Conservation (phyloP, 2,329 filamentous ascomycete species). For the Neopestalotiopsis clavispora region DNA sequence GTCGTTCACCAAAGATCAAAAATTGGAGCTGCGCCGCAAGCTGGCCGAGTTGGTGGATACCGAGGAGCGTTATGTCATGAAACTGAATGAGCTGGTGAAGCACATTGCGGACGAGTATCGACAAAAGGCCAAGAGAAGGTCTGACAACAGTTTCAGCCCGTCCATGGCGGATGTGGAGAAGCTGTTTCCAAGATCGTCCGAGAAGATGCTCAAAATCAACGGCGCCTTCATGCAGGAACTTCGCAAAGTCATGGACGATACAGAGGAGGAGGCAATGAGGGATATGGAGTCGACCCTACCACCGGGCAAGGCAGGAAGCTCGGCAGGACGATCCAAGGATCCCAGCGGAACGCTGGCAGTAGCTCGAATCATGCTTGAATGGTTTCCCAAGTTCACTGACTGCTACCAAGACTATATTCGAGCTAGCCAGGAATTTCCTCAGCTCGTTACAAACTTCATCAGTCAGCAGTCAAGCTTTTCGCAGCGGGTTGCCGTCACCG, state of each 20-base stretch:
- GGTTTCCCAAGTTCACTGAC: conserved; percentile 90
- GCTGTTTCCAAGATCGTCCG: conserved; percentile 81
- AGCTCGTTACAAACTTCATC: conserved; percentile 78
- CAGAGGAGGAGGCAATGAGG: conserved; percentile 77
- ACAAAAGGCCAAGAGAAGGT: conserved; percentile 65
- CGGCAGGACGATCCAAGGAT: conserved; percentile 62
- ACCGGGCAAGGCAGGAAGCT: conserved; percentile 50
- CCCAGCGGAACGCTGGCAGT: conserved; percentile 79
- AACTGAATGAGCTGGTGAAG: conserved; percentile 82
- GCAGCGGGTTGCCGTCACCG: conserved; percentile 78
- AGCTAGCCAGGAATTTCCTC: conserved; percentile 85
- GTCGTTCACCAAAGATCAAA: conserved; percentile 80
- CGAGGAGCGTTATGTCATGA: conserved; percentile 90
- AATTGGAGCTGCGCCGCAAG: conserved; percentile 83
- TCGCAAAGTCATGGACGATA: conserved; percentile 77
- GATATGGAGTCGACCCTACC: conserved; percentile 71
- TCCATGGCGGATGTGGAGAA: conserved; percentile 73
- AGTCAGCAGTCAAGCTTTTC: conserved; percentile 84
- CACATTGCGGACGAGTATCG: conserved; percentile 82
- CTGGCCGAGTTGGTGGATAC: conserved; percentile 91
- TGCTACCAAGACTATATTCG: conserved; percentile 94
- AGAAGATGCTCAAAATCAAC: conserved; percentile 82
- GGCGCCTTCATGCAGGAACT: conserved; percentile 79
- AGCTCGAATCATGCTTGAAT: conserved; percentile 82
- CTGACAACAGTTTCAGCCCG: conserved; percentile 69